Conservation (phyloP, 495 filamentous ascomycete genomes). For the Aspergillus saccharolyticus region DNA sequence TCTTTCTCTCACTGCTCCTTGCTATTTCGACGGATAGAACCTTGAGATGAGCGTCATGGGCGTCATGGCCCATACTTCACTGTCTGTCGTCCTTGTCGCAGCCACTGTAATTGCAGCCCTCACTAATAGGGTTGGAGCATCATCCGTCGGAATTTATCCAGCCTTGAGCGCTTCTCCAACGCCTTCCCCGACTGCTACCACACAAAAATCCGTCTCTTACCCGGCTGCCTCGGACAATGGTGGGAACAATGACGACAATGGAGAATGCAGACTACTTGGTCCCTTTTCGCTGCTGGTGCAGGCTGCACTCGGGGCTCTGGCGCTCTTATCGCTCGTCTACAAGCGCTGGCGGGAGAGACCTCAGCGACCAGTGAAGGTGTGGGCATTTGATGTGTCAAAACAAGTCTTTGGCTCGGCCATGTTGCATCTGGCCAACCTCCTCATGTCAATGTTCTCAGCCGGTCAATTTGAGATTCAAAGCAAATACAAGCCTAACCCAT, state of each 20-base stretch:
- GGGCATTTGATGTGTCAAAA: conserved; percentile 95
- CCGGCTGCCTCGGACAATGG: conserved; percentile 15
- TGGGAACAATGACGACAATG: conserved; percentile 39
- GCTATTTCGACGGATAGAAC: background rate
- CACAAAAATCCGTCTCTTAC: conserved; percentile 10
- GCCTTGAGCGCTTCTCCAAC: conserved; percentile 4
- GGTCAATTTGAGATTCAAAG: conserved; percentile 61
- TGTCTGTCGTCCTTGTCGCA: background rate
- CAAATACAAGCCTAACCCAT: conserved; percentile 79
- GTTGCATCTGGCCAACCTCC: conserved; percentile 83
- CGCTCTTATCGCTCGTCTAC: conserved; percentile 79
- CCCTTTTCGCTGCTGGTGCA: conserved; percentile 87
- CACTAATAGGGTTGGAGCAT: conserved; percentile 11
- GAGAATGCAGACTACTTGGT: conserved; percentile 78
- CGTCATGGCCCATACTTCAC: conserved; percentile 10
- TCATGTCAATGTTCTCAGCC: conserved; percentile 92
- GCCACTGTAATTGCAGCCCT: conserved; percentile 8
- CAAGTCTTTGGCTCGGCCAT: conserved; percentile 93
- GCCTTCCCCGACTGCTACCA: conserved; percentile 13
- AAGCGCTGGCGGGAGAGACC: conserved; percentile 91
- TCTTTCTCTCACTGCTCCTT: conserved; percentile 5
- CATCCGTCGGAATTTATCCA: background rate
- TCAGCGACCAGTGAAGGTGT: conserved; percentile 87
- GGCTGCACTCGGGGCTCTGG: conserved; percentile 76
- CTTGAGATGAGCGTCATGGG: background rate